Evolutionary conservation across 805 yeast species (phyloP), one percentile per base, ranked within the genome.

Genomic region (Candida gorgasii): DNA sequence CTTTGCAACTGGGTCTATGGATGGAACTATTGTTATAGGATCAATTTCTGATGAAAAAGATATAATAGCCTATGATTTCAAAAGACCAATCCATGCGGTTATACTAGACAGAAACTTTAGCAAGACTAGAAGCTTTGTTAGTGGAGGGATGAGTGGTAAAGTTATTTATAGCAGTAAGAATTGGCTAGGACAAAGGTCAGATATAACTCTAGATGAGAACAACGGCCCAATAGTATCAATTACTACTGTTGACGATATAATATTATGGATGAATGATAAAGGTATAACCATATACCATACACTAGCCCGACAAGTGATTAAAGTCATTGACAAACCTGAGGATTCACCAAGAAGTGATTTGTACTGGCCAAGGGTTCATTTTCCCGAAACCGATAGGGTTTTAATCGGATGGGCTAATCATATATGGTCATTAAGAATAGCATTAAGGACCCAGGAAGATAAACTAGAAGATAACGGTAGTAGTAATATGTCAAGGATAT

Each of bases 71-170:
- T 84, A 78, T 51, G 95, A 90, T 61, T 86, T 89, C 61, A 84
- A 85, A 52, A 69, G 97, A 20, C 97, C 98, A 0, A 76, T 93
- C 0, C 95, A 89, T 57, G 82, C 95, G 0, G 95, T 92, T 3
- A 86, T 89, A 0, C 61, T 93, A 5, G 93, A 86, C 51, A 79
- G 80, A 8, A 78, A 82, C 43, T 93, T 88, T 59, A 61, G 58
- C 30, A 72, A 71, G 8, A 73, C 82, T 0, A 77, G 79, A 43
- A 73, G 84, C 8, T 92, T 89, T 52, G 72, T 89, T 0, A 82
- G 90, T 23, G 97, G 98, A 2, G 97, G 97, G 0, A 89, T 84
- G 66, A 83, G 89, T 6, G 97, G 97, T 0, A 80, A 86, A 36
- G 83, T 93, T 0, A 64, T 86, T 0, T 65, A 81, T 36, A 84